Base-by-base conservation (phyloP, 805 yeast species). In the Pichia rugopelliculosa region DNA sequence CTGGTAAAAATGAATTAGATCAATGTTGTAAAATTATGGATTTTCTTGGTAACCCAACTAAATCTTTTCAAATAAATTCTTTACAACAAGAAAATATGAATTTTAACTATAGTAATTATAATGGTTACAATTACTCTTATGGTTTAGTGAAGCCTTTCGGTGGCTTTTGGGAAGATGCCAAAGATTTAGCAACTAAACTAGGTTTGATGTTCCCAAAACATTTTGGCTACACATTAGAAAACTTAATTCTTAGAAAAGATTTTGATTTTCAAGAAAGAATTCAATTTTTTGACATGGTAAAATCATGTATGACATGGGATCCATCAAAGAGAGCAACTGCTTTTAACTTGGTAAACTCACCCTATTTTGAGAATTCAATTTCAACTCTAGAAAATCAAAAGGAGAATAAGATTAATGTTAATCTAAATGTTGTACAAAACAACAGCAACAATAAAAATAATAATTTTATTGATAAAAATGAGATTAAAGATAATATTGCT, bases 1-100 rank as follows among this genome's bases (percentile, higher is more conserved):
- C 96, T 0, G 98, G 98, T 0, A 60, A 73, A 15, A 76, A 81
- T 60, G 93, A 86, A 59, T 57, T 82, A 43, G 96, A 90, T 59
- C 97, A 90, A 68, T 73, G 82, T 12, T 75, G 79, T 75, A 77
- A 73, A 59, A 81, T 87, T 8, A 63, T 87, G 49, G 75, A 77
- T 50, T 70, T 78, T 9, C 70, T 91, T 42, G 97, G 98, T 0
- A 75, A 84, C 6, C 98, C 98, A 0, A 64, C 67, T 26, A 58
- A 66, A 27, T 43, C 43, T 11, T 41, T 45, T 25, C 47, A 48
- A 21, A 5, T n/a, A 13, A 21, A 24, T 17, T 36, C 30, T 18
- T 24, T 48, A 3, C 41, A 44, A 36, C 27, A 18, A 23, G 15
- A 21, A n/a, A 48, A 40, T 26, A 1, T 23, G 3, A 25, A 38